These are phyloP conservation scores for Trypanosoma melophagium DNA, from an alignment of 208 protist genomes.

Conservation along the genomic window DNA sequence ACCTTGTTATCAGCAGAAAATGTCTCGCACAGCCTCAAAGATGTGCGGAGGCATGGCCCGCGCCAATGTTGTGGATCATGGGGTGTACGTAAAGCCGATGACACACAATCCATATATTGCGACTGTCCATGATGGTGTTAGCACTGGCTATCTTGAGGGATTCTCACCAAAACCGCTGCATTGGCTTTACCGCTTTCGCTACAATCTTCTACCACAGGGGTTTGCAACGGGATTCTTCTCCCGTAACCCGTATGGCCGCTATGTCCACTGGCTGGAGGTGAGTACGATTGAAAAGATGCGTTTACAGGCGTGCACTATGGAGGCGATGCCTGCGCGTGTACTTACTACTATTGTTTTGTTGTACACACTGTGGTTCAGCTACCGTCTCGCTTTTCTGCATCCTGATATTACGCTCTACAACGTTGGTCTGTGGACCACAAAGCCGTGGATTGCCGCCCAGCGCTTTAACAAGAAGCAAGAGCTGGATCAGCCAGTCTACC, in stretches of 20 bases:
- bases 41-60: slow-evolving; percentile 61
- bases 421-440: slow-evolving; percentile 72
- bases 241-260: slow-evolving; percentile 78
- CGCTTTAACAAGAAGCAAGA: slow-evolving; percentile 88
- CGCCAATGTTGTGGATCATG: slow-evolving; percentile 72
- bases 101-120: slow-evolving; percentile 71
- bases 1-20: slow-evolving; percentile 14
- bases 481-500: slow-evolving; percentile 75
- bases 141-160: slow-evolving; percentile 73
- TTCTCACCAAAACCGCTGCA: slow-evolving; percentile 63
- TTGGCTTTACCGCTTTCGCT: slow-evolving; percentile 87
- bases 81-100: slow-evolving; percentile 73
- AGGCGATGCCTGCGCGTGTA: slow-evolving; percentile 60
- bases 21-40: slow-evolving; percentile 57
- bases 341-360: slow-evolving; percentile 41
- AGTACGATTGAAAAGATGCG: slow-evolving; percentile 84
- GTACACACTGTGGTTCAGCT: slow-evolving; percentile 71
- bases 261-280: slow-evolving; percentile 88
- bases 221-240: slow-evolving; percentile 73
- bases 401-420: slow-evolving; percentile 88
- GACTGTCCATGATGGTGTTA: slow-evolving; percentile 69
- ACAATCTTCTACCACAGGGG: slow-evolving; percentile 72
- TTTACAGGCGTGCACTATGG: slow-evolving; percentile 50
- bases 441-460: slow-evolving; percentile 82
- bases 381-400: slow-evolving; percentile 77